phyloP scores from a whole-genome alignment of 83 land plant genomes.

The Larix sibirica region DNA sequence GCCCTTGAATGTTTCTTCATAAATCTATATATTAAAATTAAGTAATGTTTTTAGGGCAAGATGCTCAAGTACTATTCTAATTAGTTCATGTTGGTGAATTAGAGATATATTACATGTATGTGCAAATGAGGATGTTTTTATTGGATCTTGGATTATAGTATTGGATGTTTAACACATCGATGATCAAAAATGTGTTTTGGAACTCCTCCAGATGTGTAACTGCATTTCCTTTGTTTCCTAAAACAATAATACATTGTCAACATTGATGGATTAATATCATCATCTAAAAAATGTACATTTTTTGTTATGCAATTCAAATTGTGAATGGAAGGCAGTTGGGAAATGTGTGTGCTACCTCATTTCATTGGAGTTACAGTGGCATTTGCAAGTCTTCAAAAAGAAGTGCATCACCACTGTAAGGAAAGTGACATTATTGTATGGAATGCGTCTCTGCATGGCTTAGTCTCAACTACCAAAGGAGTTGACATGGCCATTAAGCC shows the following conservation, averaged over 20 bases:
- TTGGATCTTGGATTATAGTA: slow-evolving; percentile 57
- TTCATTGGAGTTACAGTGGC: slow-evolving; percentile 39
- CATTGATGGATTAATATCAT: not conserved
- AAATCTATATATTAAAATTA: not conserved
- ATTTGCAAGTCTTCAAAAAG: slow-evolving; percentile 31
- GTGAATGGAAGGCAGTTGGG: too few relatives aligned
- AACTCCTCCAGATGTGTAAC: slow-evolving; percentile 61
- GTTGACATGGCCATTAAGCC: not conserved
- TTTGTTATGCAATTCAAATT: slow-evolving; percentile 11
- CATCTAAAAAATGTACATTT: not conserved
- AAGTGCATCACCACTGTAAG: slow-evolving; percentile 26
- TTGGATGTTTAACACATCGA: slow-evolving; percentile 77
- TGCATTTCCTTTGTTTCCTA: not conserved
- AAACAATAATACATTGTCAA: too few relatives aligned
- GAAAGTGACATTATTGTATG: slow-evolving; percentile 25
- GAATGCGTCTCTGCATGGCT: slow-evolving; percentile 10
- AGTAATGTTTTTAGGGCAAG: not conserved
- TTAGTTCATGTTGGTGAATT: too few relatives aligned
- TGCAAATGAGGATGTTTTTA: slow-evolving; percentile 52
- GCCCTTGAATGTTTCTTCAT: slow-evolving; percentile 2
- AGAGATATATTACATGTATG: slow-evolving; percentile 67
- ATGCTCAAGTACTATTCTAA: not conserved
- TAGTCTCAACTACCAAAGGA: not conserved
- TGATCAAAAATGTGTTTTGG: slow-evolving; percentile 73
- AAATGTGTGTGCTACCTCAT: slow-evolving; percentile 28